These are phyloP conservation scores for Penicillium hordei DNA, from an alignment of 2,329 filamentous ascomycete species.

Conservation along the genomic window DNA sequence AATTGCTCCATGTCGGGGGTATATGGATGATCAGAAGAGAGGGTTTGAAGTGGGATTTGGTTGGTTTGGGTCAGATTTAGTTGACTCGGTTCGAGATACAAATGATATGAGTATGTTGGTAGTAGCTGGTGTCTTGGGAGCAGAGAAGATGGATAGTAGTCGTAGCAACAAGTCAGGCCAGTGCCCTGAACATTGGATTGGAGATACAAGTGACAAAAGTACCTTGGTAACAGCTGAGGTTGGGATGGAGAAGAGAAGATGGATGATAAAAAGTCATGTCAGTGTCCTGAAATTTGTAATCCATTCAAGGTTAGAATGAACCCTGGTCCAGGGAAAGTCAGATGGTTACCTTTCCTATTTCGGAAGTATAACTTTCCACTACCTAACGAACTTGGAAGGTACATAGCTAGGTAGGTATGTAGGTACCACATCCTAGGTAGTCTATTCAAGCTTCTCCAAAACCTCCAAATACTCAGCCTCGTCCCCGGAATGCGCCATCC, in stretches of 20 bases:
- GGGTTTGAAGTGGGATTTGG: background rate
- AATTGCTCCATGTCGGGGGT: background rate
- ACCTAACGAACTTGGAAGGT: background rate
- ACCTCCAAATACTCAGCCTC: background rate
- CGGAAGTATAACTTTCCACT: background rate
- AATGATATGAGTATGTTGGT: too few relatives aligned
- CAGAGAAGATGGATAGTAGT: too few relatives aligned
- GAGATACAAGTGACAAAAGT: background rate
- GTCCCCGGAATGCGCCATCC: background rate
- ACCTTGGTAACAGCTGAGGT: background rate
- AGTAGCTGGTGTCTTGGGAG: too few relatives aligned
- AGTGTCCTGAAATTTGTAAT: background rate
- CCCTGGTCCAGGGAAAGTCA: background rate
- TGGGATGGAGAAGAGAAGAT: background rate
- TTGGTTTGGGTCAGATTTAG: background rate
- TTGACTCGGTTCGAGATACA: background rate
- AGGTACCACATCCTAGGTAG: background rate
- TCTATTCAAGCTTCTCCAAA: background rate
- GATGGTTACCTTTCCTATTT: background rate
- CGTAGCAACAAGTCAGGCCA: too few relatives aligned
- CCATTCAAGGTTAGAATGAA: background rate
- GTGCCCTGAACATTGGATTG: too few relatives aligned
- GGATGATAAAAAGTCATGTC: background rate
- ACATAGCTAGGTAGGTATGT: background rate
- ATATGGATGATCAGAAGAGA: background rate